phyloP scores from a whole-genome alignment of 495 filamentous ascomycete species.

The Lophiotrema nucula region DNA sequence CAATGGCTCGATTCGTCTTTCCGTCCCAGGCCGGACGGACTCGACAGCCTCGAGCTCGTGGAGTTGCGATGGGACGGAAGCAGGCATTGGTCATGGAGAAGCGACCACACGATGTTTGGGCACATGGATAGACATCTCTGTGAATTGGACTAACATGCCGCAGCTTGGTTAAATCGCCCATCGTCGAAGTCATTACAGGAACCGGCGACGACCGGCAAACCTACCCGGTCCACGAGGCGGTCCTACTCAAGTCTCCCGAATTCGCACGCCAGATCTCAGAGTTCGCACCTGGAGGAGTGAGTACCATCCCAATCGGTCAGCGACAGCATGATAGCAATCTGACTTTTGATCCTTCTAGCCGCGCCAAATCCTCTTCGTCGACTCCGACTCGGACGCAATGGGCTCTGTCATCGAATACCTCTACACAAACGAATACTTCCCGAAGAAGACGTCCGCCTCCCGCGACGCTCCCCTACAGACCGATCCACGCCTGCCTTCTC shows the following conservation, averaged over 20 bases:
- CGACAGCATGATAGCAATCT: not conserved
- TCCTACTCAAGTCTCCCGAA: conserved; percentile 71
- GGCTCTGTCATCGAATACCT: conserved; percentile 88
- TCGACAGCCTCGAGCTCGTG: no score
- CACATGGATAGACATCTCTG: no score
- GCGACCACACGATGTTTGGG: no score
- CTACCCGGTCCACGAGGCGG: conserved; percentile 74
- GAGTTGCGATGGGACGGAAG: no score
- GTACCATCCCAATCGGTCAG: not conserved
- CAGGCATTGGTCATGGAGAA: no score
- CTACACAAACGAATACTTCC: conserved; percentile 90
- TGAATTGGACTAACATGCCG: conserved; percentile 44
- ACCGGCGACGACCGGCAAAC: conserved; percentile 56
- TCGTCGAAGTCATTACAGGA: conserved; percentile 76
- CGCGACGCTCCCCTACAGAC: conserved; percentile 51
- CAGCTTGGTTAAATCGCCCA: conserved; percentile 72
- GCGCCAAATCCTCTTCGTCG: conserved; percentile 65
- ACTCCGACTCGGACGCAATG: conserved; percentile 76
- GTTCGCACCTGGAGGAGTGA: conserved; percentile 47
- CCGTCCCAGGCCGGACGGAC: no score
- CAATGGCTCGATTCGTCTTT: no score
- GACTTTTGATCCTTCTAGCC: conserved; percentile 43
- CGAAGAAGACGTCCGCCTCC: conserved; percentile 58
- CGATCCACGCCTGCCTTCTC: conserved; percentile 55
- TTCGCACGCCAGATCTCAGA: conserved; percentile 64